Base-by-base conservation (phyloP, 1,284 basidiomycete species). In the Vanrija pseudolonga region DNA sequence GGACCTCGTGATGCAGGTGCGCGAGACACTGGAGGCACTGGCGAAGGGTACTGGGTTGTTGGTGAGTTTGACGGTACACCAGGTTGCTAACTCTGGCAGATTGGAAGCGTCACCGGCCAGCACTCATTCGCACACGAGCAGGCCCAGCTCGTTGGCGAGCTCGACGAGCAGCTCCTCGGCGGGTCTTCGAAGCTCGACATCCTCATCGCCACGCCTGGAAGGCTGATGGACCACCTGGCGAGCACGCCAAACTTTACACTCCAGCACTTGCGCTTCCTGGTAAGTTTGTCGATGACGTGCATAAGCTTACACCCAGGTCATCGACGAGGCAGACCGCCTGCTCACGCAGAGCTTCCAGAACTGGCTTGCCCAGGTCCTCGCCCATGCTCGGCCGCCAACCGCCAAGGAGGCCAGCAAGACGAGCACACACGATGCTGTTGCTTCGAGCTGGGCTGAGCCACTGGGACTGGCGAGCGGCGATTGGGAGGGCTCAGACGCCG, bases 251-350 rank as follows among this genome's bases (percentile, higher is more conserved):
- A 93, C 59, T 96, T 98, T 72, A 89, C 91, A 0, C 76, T 98
- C 32, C 89, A 96, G 66, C 93, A 98, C 73, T 80, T 99, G 23
- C 86, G 95, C 23, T 98, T 93, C 75, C 78, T 98, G 53, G 92
- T 90, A 24, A 32, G 22, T 20, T 26, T 2, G 3, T 11, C 47
- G 32, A 18, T 15, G 24, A 12, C 2, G 15, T 8, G 9, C 2
- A 4, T 20, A 15, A 19, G 4, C 22, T 49, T 19, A 19, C 36
- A 17, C 32, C 3, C 59, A 93, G 90, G 85, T 98, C 18, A 91
- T 99, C 53, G 96, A 99, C 72, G 96, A 99, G 78, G 96, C 96
- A 0, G 96, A 99, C 72, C 84, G 94, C 20, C 81, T 99, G 3
- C 82, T 99, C 5, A 89, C 89, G 7, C 93, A 98, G 72, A 92